Evolutionary conservation across 805 yeast genomes (phyloP), one percentile per base, ranked within the genome.

Genomic region (Lachancea waltii): DNA sequence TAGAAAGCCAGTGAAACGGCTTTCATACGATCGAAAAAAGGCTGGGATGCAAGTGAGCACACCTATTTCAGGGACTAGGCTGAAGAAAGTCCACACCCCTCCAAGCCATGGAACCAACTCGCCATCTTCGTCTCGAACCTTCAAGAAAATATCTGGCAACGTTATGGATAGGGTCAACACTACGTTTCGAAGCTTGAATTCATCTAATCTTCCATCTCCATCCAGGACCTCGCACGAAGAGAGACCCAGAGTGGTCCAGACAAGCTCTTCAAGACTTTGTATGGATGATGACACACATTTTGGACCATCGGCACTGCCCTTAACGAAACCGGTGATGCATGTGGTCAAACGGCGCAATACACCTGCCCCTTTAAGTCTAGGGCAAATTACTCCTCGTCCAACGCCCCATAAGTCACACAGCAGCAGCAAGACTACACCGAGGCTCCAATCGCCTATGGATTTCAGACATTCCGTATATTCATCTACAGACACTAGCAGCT

Each of bases 61-160:
- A 10, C 58, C 58, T 25, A 40, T 42, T 2, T 37, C 33, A 14
- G 33, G 27, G 15, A 18, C 37, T 13, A 16, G 40, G 14, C 17
- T 20, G 15, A 54, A 55, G 41, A 47, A 46, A 17, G 35, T 55
- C 5, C 64, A 58, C 35, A 56, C 63, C 2, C 64, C 64, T n/a
- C 64, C 64, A 18, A 57, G 58, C 35, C 39, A 48, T 8, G 54
- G 47, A 25, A 22, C 39, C 16, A 28, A 17, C 28, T 26, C 49
- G 41, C 33, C 43, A 30, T 30, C 52, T 3, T 42, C 48, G 3
- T 22, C 42, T 3, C 56, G 58, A 36, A 43, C 56, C 19, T 35
- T 56, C 6, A 55, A 46, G 39, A 44, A 51, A 19, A 27, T 57
- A 2, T 53, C 63, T 7, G 56, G 56, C 7, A 54, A 44, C 18